These are phyloP conservation scores for Fomitopsis betulina DNA, from an alignment of 1,284 basidiomycete genomes.

Conservation along the genomic window DNA sequence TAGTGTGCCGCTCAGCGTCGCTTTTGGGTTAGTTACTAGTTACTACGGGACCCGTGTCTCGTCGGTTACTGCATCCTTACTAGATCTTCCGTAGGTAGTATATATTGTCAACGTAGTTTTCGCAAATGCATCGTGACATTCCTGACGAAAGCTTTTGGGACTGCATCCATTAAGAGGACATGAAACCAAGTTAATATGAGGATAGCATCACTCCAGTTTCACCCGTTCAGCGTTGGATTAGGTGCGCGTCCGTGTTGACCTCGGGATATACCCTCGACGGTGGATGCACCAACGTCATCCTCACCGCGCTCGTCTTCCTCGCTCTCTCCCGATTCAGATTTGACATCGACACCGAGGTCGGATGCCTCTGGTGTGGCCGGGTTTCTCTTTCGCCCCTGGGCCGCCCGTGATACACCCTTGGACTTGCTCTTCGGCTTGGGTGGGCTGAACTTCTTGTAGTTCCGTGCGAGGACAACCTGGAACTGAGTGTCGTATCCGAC, in stretches of 20 bases:
- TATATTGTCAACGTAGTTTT: background rate
- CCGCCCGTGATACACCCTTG: background rate
- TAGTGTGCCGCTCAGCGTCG: no score
- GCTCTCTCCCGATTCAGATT: background rate
- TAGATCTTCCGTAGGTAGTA: background rate
- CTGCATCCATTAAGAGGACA: no score
- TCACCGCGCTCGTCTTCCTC: background rate
- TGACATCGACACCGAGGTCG: background rate
- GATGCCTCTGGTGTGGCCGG: background rate
- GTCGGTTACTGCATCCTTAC: background rate
- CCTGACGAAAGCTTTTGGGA: no score
- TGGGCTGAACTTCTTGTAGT: background rate
- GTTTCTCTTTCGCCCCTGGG: background rate
- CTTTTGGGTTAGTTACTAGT: background rate
- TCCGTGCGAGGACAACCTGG: slow-evolving; percentile 3
- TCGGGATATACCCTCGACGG: background rate
- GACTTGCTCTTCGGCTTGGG: background rate
- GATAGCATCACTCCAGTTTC: background rate
- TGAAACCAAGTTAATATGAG: no score
- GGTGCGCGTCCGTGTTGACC: background rate
- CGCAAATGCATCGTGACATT: background rate
- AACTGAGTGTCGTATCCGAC: slow-evolving; percentile 8
- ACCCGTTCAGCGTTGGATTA: background rate
- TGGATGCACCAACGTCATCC: background rate
- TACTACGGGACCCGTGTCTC: background rate